Percentiles rank a stretch among this genome's conserved stretches.
Conservation (phyloP, 305 asterid species). For the Fraxinus baroniana region DNA sequence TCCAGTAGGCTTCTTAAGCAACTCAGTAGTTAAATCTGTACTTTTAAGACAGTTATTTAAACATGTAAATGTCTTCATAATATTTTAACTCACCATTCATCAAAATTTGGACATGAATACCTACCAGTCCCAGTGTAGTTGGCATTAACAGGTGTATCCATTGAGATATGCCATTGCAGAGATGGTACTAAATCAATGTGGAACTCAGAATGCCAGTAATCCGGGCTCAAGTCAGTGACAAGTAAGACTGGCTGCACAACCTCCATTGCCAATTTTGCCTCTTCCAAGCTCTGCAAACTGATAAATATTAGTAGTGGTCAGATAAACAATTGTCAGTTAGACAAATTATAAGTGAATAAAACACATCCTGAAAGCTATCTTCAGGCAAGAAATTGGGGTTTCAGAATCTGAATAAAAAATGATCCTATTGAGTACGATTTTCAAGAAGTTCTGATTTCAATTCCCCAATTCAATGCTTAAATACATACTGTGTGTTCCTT, state of each 20-base stretch:
- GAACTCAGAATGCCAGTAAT: conserved; percentile 67
- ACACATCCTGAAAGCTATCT: background rate
- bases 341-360: background rate
- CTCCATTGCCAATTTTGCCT: conserved; percentile 74
- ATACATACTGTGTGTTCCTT: background rate
- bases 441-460: background rate
- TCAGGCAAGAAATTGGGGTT: background rate
- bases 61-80: background rate
- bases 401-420: background rate
- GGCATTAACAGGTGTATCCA: conserved; percentile 32
- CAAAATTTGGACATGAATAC: conserved; percentile 1
- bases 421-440: background rate
- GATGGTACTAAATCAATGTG: conserved; percentile 43
- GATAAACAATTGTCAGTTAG: background rate
- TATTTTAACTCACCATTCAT: background rate
- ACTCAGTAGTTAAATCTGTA: conserved; percentile 57
- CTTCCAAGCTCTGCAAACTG: conserved; percentile 67
- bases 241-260: conserved; percentile 60
- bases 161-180: conserved; percentile 65
- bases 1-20: conserved; percentile 33
- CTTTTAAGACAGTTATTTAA: conserved; percentile 6
- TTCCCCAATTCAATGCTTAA: background rate
- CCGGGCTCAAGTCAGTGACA: conserved; percentile 56
- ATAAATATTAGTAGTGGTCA: background rate
- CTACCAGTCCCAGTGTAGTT: conserved; percentile 35